Conservation (phyloP, 202 grass and related monocot genomes). For the Carex sylvatica region DNA sequence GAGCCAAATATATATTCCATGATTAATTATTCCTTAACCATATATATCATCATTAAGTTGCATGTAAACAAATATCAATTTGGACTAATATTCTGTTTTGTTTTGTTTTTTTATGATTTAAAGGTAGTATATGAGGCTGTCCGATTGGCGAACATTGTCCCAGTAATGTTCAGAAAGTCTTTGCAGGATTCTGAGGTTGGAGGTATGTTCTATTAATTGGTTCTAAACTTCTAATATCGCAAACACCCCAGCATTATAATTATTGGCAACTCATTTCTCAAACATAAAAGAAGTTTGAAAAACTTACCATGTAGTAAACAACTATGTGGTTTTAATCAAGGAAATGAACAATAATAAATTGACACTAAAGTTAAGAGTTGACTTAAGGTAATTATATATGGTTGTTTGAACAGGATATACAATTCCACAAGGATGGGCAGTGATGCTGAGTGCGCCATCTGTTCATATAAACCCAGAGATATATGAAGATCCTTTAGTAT, state of each 20-base stretch:
- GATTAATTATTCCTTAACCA: background rate
- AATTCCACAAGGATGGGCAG: conserved; percentile 73
- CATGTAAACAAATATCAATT: background rate
- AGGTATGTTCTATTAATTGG: conserved; percentile 27
- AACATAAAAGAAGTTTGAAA: too few relatives aligned
- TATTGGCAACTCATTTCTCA: background rate
- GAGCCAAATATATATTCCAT: conserved; percentile 28
- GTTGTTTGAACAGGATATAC: conserved; percentile 47
- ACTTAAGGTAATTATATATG: background rate
- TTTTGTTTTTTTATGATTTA: background rate
- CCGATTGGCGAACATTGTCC: conserved; percentile 61
- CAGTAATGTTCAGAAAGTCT: conserved; percentile 64
- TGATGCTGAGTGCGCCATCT: conserved; percentile 70
- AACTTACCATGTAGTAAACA: too few relatives aligned
- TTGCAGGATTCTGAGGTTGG: conserved; percentile 66
- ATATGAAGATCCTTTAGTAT: conserved; percentile 63
- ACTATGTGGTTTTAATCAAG: too few relatives aligned
- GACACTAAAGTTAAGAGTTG: background rate
- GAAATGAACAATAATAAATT: too few relatives aligned
- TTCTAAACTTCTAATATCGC: background rate
- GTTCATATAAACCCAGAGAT: conserved; percentile 69
- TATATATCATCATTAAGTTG: background rate
- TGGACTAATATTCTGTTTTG: conserved; percentile 28
- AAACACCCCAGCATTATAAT: background rate
- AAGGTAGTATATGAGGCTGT: conserved; percentile 52